phyloP scores from a whole-genome alignment of 208 protist species.

The Crithidia fasciculata region DNA sequence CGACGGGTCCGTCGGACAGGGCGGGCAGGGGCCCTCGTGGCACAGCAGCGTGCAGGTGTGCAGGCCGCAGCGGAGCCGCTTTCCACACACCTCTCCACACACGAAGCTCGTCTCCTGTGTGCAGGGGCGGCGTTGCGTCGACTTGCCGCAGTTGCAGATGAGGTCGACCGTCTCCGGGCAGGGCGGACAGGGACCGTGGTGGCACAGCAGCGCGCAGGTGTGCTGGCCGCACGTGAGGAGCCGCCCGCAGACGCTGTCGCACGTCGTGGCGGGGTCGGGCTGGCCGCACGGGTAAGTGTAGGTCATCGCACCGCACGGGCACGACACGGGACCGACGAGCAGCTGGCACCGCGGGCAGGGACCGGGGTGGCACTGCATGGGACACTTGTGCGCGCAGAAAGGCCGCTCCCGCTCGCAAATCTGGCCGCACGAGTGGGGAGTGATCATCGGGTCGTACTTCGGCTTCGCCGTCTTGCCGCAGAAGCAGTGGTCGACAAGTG shows the following conservation, averaged over 20 bases:
- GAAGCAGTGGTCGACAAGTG: constrained; percentile 58
- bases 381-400: constrained; percentile 62
- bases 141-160: constrained; percentile 51
- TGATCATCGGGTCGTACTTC: constrained; percentile 67
- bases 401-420: constrained; percentile 49
- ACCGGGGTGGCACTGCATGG: constrained; percentile 75
- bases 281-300: constrained; percentile 77
- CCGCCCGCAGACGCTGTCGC: constrained; percentile 52
- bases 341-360: constrained; percentile 62
- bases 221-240: constrained; percentile 60
- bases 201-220: constrained; percentile 51
- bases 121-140: constrained; percentile 38
- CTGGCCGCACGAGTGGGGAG: constrained; percentile 81
- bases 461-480: constrained; percentile 70
- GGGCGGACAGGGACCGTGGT: constrained; percentile 47
- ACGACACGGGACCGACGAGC: constrained; percentile 46
- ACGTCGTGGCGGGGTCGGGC: constrained; percentile 60
- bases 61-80: constrained; percentile 50
- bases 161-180: constrained; percentile 36
- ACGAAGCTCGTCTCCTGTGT: constrained; percentile 38
- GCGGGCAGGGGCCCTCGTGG: constrained; percentile 66
- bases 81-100: constrained; percentile 64
- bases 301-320: constrained; percentile 65
- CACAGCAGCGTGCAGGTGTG: constrained; percentile 65
- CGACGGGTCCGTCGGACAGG: constrained; percentile 55